Base-by-base conservation (phyloP, 2,329 filamentous ascomycete genomes). In the Fusarium siculi region DNA sequence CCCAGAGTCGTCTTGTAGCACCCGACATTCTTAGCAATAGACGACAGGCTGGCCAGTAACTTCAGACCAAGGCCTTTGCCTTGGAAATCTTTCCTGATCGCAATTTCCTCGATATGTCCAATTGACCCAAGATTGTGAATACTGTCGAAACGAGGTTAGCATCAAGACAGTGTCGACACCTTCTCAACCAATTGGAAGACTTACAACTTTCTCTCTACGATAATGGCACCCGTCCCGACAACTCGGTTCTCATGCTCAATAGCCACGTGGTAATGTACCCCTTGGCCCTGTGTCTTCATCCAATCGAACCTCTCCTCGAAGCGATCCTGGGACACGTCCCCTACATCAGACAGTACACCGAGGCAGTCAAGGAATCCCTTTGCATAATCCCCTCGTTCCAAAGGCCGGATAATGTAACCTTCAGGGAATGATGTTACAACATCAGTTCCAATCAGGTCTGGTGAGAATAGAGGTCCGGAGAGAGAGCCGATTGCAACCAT, bases 51-150 rank as follows among this genome's bases (percentile, higher is more conserved):
- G 4, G 53, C 28, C 16, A 55, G 28, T 23, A 55, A 8, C 37
- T 55, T 55, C 4, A 55, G n/a, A 8, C 53, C 53, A 25, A 55
- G 53, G 0, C 53, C 53, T 23, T 55, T 55, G 4, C 37, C 21
- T 25, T 55, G 53, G 16, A 43, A 55, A 4, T 55, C 53, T 10
- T 55, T 43, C 4, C 21, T n/a, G 0, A 55, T 43, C 4, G 53
- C 53, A n/a, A 55, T 55, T 55, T 55, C 53, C 11, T 55, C 53
- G 11, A 55, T 43, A 34, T 55, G 53, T 43, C 53, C 53, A 43
- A 55, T 55, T 6, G 3, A 15, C 2, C 53, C 53, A 55, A 55
- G 53, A 34, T 55, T 43, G 37, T 55, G 53, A 55, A 55, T 55
- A 16, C 53, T 55, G 16, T 9, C 25, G 30, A 34, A 50, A 23